Evolutionary conservation across 345 rosid genomes (phyloP).

Genomic region (Pelargonium nanum): DNA sequence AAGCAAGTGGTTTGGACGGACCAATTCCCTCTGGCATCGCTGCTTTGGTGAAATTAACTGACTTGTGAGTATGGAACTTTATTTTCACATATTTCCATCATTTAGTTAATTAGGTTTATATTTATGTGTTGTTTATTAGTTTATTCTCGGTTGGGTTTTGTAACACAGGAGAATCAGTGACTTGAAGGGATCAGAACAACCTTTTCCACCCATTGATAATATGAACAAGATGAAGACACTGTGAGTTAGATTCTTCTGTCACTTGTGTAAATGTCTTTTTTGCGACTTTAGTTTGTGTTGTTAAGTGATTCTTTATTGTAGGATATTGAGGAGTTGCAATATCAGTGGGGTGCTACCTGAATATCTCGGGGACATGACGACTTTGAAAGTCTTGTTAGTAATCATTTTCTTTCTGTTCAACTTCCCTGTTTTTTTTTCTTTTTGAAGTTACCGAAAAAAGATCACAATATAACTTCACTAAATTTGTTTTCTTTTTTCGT

Average conservation of each 20-base stretch:
- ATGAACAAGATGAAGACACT: neutral
- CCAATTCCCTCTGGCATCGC: conserved; percentile 11
- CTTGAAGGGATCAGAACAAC: neutral
- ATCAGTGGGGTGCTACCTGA: conserved; percentile 32
- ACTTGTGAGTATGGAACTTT: conserved; percentile 2
- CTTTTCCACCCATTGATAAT: neutral
- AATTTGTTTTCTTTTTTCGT: neutral
- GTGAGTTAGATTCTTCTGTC: conserved; percentile 2
- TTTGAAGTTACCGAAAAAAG: neutral
- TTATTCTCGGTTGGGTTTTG: neutral
- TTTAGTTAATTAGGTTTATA: neutral
- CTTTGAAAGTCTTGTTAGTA: conserved; percentile 35
- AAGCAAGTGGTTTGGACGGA: conserved; percentile 15
- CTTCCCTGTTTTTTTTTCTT: neutral
- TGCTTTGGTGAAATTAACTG: neutral
- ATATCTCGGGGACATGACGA: conserved; percentile 19
- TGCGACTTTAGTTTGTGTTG: neutral
- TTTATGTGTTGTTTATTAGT: neutral
- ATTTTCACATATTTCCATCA: neutral
- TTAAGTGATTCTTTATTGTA: conserved; percentile 11
- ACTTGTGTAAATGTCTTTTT: neutral
- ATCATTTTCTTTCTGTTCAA: neutral
- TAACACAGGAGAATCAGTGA: conserved; percentile 16
- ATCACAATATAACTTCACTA: neutral
- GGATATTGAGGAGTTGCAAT: conserved; percentile 52